phyloP scores from a whole-genome alignment of 2,329 filamentous ascomycete genomes.

The Aspergillaceae sp. region DNA sequence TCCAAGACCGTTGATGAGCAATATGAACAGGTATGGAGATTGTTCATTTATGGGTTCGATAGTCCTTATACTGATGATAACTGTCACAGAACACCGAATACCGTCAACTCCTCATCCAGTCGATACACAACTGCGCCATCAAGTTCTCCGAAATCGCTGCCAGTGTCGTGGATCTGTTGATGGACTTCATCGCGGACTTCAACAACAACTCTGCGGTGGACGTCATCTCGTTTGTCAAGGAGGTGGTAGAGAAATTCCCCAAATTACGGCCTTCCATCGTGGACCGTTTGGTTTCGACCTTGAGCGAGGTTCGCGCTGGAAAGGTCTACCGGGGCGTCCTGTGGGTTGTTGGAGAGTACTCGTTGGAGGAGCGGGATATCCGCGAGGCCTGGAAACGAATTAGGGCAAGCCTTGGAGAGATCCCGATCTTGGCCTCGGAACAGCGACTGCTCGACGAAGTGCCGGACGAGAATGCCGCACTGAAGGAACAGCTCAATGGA shows the following conservation, averaged over 20 bases:
- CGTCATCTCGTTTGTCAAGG: conserved; percentile 97
- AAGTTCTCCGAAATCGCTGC: conserved; percentile 97
- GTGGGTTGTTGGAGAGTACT: conserved; percentile 98
- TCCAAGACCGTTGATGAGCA: conserved; percentile 97
- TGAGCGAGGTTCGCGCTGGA: conserved; percentile 87
- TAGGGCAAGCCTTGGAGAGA: conserved; percentile 85
- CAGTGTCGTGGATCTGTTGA: conserved; percentile 89
- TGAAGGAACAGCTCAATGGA: conserved; percentile 66
- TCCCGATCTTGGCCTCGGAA: conserved; percentile 91
- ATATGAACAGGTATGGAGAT: conserved; percentile 66
- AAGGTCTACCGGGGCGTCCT: conserved; percentile 95
- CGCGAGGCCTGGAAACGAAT: conserved; percentile 96
- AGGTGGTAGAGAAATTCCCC: conserved; percentile 97
- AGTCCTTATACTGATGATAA: too few species aligned
- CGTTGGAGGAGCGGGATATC: conserved; percentile 85
- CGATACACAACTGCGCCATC: conserved; percentile 97
- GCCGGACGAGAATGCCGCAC: conserved; percentile 57
- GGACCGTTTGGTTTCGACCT: conserved; percentile 75
- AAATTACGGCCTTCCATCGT: conserved; percentile 80
- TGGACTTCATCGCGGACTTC: conserved; percentile 99
- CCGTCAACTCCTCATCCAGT: conserved; percentile 87
- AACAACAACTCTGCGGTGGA: conserved; percentile 95
- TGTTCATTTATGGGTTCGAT: not conserved
- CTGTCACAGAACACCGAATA: conserved; percentile 67
- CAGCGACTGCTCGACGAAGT: conserved; percentile 83